These are phyloP conservation scores for Colletotrichum tabaci DNA, from an alignment of 2,329 filamentous ascomycete genomes.

Conservation along the genomic window DNA sequence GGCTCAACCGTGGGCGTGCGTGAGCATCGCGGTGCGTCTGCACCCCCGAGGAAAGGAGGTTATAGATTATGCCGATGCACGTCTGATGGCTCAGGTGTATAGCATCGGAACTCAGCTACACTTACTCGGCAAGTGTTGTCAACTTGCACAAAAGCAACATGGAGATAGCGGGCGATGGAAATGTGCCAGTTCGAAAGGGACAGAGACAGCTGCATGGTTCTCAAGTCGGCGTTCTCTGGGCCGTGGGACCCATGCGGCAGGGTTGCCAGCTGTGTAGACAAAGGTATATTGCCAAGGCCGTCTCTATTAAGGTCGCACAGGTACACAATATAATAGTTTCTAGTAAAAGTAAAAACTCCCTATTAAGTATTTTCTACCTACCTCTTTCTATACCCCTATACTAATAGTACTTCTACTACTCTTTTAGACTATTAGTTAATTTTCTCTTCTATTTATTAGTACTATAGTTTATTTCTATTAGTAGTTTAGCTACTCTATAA, in stretches of 20 bases:
- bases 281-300: no score
- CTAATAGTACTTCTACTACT: no score
- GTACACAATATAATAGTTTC: no score
- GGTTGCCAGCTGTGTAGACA: constrained; percentile 12
- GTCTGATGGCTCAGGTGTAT: constrained; percentile 1
- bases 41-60: constrained; percentile 19
- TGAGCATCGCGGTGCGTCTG: constrained; percentile 10
- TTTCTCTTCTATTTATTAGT: no score
- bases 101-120: background rate
- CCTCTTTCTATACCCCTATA: no score
- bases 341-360: no score
- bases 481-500: no score
- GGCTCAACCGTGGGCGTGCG: constrained; percentile 5
- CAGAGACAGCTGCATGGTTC: background rate
- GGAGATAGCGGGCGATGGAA: background rate
- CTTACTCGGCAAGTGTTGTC: background rate
- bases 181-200: background rate
- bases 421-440: no score
- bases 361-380: no score
- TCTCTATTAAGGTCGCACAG: no score
- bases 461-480: no score
- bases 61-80: constrained; percentile 19
- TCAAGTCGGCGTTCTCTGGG: background rate
- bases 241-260: background rate
- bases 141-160: background rate